A percentile compares a stretch with the other conserved stretches of the same genome.
Conservation (phyloP, 805 yeast species). For the Barnettozyma wickerhamii region DNA sequence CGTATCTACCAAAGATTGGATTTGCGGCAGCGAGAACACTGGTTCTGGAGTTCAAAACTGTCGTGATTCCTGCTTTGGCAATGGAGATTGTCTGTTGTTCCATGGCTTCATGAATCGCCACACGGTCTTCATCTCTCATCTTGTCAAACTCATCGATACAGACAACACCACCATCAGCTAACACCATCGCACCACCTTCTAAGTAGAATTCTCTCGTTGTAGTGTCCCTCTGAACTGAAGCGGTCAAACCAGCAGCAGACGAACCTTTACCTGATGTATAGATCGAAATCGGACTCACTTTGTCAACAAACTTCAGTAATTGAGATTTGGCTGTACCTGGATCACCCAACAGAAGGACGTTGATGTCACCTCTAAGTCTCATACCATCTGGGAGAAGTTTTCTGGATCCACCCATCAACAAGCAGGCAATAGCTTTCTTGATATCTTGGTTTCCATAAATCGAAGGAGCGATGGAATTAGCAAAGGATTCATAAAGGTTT, state of each 20-base stretch:
- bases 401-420: conserved; percentile 91
- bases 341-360: conserved; percentile 89
- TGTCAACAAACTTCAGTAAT: conserved; percentile 89
- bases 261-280: conserved; percentile 99
- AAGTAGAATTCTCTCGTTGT: conserved; percentile 85
- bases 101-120: conserved; percentile 99
- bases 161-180: conserved; percentile 98
- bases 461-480: conserved; percentile 92
- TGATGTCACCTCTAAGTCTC: conserved; percentile 95
- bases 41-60: conserved; percentile 93
- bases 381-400: conserved; percentile 92
- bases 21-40: conserved; percentile 97
- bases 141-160: conserved; percentile 99
- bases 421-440: conserved; percentile 88
- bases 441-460: conserved; percentile 93
- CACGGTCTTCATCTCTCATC: conserved; percentile 98
- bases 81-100: conserved; percentile 98
- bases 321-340: conserved; percentile 99
- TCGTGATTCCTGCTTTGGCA: conserved; percentile 98
- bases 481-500: conserved; percentile 77
- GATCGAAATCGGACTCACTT: conserved; percentile 89
- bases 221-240: conserved; percentile 92
- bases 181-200: conserved; percentile 99
- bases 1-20: conserved; percentile 95
- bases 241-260: conserved; percentile 99